A percentile compares a stretch with the other conserved stretches of the same genome.
phyloP scores from a whole-genome alignment of 176 grass and related monocot species.

The Oryza meridionalis region DNA sequence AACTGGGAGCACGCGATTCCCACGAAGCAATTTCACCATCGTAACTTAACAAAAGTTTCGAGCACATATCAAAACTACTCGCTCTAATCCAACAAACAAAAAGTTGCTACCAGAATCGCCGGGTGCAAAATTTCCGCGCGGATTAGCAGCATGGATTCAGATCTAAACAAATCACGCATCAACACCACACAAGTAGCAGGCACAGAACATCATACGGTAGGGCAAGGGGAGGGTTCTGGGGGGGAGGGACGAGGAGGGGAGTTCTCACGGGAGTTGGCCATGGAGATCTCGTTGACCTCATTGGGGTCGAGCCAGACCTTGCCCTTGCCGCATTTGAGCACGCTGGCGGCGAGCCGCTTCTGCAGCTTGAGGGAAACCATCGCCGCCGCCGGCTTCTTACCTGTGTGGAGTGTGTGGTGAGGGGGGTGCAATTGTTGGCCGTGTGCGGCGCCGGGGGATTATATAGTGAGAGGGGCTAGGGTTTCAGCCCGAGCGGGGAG shows the following conservation, averaged over 20 bases:
- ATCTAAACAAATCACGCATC: background rate
- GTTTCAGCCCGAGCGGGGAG: background rate
- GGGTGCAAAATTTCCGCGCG: too few relatives aligned
- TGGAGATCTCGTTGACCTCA: conserved; percentile 77
- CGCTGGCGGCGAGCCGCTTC: conserved; percentile 54
- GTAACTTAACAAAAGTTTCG: background rate
- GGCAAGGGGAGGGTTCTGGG: background rate
- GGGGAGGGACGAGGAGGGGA: background rate
- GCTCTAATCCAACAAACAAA: background rate
- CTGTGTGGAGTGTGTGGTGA: background rate
- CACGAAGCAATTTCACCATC: background rate
- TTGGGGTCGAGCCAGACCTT: conserved; percentile 79
- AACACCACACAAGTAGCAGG: background rate
- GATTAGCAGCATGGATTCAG: background rate
- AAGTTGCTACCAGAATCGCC: background rate
- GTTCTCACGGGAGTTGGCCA: conserved; percentile 68
- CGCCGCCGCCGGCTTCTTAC: background rate
- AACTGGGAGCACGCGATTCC: background rate
- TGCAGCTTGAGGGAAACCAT: conserved; percentile 4
- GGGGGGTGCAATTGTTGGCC: background rate
- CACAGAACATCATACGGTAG: background rate
- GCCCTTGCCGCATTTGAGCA: conserved; percentile 71
- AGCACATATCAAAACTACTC: background rate
- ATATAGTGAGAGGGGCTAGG: background rate
- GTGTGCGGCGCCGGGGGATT: background rate